Percentiles rank a stretch among this genome's conserved stretches.
Conservation (phyloP, 1,139 yeast species). For the Candida sp. region DNA sequence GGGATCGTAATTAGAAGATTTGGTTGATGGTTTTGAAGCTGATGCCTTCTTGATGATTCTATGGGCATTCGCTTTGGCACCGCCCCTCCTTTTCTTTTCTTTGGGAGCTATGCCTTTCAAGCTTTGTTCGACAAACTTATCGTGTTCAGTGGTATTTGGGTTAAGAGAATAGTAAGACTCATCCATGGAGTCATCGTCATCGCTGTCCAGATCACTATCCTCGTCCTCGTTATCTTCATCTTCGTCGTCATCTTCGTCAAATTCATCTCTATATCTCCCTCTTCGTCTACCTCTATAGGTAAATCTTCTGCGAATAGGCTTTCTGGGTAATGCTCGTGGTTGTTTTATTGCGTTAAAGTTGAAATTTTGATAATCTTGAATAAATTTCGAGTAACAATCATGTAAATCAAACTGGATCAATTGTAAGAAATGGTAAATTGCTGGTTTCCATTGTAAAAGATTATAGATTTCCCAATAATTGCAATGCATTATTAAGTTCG, state of each 20-base stretch:
- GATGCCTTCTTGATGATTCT: conserved; percentile 24
- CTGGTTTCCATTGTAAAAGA: conserved; percentile 41
- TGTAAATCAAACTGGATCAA: conserved; percentile 38
- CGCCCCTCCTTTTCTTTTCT: conserved; percentile 22
- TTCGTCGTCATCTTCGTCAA: conserved; percentile 3
- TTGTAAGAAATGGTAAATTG: conserved; percentile 38
- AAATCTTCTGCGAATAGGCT: conserved; percentile 2
- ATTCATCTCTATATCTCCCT: conserved; percentile 5
- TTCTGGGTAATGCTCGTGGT: conserved; percentile 11
- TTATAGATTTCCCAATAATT: conserved; percentile 49
- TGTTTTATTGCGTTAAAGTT: conserved; percentile 17
- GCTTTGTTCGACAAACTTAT: conserved; percentile 22
- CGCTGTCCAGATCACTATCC: conserved; percentile 1
- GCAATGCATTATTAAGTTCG: conserved; percentile 34
- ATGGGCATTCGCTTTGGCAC: conserved; percentile 27
- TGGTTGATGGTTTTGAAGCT: conserved; percentile 22
- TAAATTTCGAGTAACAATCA: conserved; percentile 36
- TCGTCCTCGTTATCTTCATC: conserved; percentile 5
- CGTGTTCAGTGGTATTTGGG: conserved; percentile 21
- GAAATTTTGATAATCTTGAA: conserved; percentile 30
- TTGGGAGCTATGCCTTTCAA: conserved; percentile 17
- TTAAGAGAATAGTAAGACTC: conserved; percentile 13
- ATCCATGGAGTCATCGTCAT: conserved; percentile 7
- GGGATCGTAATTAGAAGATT: conserved; percentile 47
- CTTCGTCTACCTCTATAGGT: conserved; percentile 5